Evolutionary conservation across 805 yeast species (phyloP), one percentile per base, ranked within the genome.

Genomic region (Candida ovalis): DNA sequence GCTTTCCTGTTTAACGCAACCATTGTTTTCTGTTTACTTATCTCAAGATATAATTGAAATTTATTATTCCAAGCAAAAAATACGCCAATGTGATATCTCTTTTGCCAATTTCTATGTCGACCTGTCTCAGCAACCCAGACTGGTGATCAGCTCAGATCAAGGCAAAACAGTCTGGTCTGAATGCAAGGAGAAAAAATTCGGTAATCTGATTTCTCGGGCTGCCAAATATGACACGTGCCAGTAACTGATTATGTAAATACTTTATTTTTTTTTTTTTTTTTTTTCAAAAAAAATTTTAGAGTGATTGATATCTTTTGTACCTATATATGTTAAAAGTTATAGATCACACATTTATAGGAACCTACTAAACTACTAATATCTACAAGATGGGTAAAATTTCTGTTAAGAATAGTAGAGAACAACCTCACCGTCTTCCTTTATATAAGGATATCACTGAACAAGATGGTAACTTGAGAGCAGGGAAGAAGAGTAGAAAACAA

Each of bases 391-490:
- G 88, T 45, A 87, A 85, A 67, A 70, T 80, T 17, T 60, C 77
- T 13, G 82, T 78, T 3, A 66, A 71, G 43, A 80, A 74, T 17
- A 59, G 69, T 39, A 82, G 70, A 58, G 75, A 72, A 13, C 79
- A 80, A 57, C 83, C 74, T 47, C 88, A 91, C 58, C 96, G 88
- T 63, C 87, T 81, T 59, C 96, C 97, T 2, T 73, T 90, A 45
- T 79, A 82, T 59, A 84, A 80, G 61, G 96, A 89, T 57, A 74
- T 91, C 40, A 77, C 88, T n/a, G 75, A 88, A 28, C 82, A 80
- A 37, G 96, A 96, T 15, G 50, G 64, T 17, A 43, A 51, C 7
- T 54, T 64, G 53, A 48, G 57, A 43, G 23, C 59, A 6, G 22
- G 38, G 4, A 55, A 57, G 42, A 58, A 60, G 42, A 49, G 44